Conservation (phyloP, 805 yeast species). For the Teunomyces atbi region DNA sequence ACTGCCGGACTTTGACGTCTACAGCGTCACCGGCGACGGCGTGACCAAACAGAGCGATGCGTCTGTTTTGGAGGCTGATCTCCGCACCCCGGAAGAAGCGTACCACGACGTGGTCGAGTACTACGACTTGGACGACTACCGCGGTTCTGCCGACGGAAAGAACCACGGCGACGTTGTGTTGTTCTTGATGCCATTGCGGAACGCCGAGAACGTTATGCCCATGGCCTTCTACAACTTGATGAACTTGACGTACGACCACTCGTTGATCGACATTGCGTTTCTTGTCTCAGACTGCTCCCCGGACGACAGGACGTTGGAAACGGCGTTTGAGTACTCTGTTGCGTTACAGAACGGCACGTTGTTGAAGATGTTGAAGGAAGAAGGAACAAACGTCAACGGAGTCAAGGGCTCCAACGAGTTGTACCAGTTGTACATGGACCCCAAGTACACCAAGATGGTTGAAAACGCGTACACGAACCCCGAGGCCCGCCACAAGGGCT, state of each 20-base stretch:
- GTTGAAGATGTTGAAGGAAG: conserved; percentile 44
- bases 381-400: conserved; percentile 35
- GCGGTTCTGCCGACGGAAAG: conserved; percentile 52
- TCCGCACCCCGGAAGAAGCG: conserved; percentile 28
- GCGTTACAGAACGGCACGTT: conserved; percentile 72
- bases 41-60: conserved; percentile 13
- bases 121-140: conserved; percentile 60
- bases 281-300: conserved; percentile 76
- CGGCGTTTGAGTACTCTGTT: conserved; percentile 60
- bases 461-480: conserved; percentile 63
- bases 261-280: conserved; percentile 74
- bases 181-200: conserved; percentile 71
- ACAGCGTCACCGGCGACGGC: conserved; percentile 33
- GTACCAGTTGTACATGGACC: conserved; percentile 70
- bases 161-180: conserved; percentile 60
- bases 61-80: neutral
- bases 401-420: conserved; percentile 59
- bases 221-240: conserved; percentile 81
- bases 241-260: conserved; percentile 84
- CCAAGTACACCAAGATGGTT: conserved; percentile 54
- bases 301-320: conserved; percentile 64
- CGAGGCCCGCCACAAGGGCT: conserved; percentile 52
- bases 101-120: conserved; percentile 51
- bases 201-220: conserved; percentile 75
- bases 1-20: conserved; percentile 18